Base-by-base conservation (phyloP, 768 basidiomycete species). In the Albatrellus ellisii region DNA sequence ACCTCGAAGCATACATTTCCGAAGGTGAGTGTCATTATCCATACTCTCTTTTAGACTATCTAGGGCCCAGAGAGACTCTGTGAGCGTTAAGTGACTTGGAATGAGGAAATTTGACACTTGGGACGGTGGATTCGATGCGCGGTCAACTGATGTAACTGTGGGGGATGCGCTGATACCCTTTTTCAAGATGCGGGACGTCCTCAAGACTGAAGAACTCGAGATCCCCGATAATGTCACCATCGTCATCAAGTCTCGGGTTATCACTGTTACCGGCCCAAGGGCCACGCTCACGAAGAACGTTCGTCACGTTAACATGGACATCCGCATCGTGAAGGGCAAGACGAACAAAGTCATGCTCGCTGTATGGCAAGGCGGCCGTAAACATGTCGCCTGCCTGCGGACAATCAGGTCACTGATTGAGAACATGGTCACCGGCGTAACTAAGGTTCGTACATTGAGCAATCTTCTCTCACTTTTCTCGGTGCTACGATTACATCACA, bases 361-460 rank as follows among this genome's bases (percentile, higher is more conserved):
- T 46, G 87, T 99, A 46, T 99, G 95, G 95, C 89, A 97, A 66
- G 95, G 88, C 48, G 84, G 79, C 50, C 80, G 95, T 60, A 99
- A 99, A 71, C 95, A 99, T 60, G 87, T 98, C 56, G 95, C 95
- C 44, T 97, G 92, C 72, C 69, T 99, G 51, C 79, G 92, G 53
- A 99, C 95, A 27, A 88, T 99, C 65, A 82, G 79, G 63, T 91
- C 83, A 53, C 61, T 94, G 56, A 94, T 99, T 56, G 78, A 76
- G 64, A 99, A 99, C 74, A 90, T 99, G 91, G 75, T 98, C 61
- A 89, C 67, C 50, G 95, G 95, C 50, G 95, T 99, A 48, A 97
- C 90, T 39, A 89, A 92, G 77, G 90, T 81, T 46, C 45, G 65
- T 56, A 6, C 18, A 28, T n/a, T n/a, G n/a, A n/a, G n/a, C n/a